Conservation (phyloP, 2,329 filamentous ascomycete genomes). For the Fusarium clavum region DNA sequence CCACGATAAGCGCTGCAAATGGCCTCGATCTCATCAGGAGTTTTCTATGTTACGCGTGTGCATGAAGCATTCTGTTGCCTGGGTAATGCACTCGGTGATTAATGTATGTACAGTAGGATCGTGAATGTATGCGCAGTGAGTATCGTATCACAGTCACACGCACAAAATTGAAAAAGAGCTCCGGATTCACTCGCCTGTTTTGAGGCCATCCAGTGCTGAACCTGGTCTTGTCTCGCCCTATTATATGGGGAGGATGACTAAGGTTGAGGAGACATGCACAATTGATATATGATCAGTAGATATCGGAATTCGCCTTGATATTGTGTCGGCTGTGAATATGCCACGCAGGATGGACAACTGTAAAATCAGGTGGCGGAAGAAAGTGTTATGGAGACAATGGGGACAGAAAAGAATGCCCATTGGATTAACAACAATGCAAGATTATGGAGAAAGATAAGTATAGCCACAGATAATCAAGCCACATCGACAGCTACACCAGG, state of each 20-base stretch:
- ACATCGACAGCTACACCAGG: conserved; percentile 31
- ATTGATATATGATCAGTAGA: conserved; percentile 1
- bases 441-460: neutral
- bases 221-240: conserved; percentile 2
- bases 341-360: neutral
- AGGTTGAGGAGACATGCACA: neutral
- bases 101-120: neutral
- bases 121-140: neutral
- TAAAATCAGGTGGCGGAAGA: neutral
- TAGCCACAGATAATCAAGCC: conserved; percentile 25
- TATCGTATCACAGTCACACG: neutral
- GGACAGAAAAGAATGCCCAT: neutral
- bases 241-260: neutral
- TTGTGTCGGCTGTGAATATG: neutral
- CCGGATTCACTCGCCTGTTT: neutral
- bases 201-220: conserved; percentile 5
- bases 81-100: neutral
- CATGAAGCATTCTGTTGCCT: conserved; percentile 5
- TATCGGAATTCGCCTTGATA: neutral
- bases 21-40: conserved; percentile 8
- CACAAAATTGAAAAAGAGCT: neutral
- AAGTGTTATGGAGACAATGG: neutral
- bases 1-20: conserved; percentile 4
- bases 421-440: neutral
- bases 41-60: conserved; percentile 7